Conservation (phyloP, 148 eudicot species). For the Gaultheria prostrata region DNA sequence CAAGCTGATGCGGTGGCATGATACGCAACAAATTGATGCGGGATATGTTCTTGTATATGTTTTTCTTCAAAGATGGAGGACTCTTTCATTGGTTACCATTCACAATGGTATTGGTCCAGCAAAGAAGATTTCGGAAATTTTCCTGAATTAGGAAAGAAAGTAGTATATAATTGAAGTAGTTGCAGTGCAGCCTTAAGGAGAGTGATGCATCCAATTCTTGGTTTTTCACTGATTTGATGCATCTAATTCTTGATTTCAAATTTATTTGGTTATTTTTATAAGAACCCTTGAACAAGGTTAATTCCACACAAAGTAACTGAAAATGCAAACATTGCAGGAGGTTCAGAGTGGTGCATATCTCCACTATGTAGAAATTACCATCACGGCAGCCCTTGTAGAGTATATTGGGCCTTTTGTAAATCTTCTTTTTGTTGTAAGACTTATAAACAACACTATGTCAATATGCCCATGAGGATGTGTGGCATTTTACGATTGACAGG, state of each 20-base stretch:
- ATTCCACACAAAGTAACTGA: background rate
- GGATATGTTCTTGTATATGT: background rate
- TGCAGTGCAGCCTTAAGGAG: background rate
- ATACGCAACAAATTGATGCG: background rate
- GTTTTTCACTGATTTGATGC: background rate
- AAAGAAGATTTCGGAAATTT: background rate
- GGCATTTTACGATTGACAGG: background rate
- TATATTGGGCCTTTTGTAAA: background rate
- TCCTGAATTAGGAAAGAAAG: background rate
- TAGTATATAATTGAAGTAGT: background rate
- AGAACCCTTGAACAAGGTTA: background rate
- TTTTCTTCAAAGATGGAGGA: background rate
- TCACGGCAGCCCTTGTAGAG: background rate
- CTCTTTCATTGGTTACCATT: background rate
- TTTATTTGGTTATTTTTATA: background rate
- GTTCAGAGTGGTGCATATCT: background rate
- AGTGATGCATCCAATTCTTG: background rate
- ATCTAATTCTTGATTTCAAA: background rate
- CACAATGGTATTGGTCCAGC: background rate
- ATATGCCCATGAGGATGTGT: background rate
- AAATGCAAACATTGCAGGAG: background rate
- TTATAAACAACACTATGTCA: background rate
- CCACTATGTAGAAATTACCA: background rate
- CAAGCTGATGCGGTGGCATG: conserved; percentile 87
- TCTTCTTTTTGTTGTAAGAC: background rate